Conservation (phyloP, 73 alveolate genomes). For the Tetrahymena thermophila region DNA sequence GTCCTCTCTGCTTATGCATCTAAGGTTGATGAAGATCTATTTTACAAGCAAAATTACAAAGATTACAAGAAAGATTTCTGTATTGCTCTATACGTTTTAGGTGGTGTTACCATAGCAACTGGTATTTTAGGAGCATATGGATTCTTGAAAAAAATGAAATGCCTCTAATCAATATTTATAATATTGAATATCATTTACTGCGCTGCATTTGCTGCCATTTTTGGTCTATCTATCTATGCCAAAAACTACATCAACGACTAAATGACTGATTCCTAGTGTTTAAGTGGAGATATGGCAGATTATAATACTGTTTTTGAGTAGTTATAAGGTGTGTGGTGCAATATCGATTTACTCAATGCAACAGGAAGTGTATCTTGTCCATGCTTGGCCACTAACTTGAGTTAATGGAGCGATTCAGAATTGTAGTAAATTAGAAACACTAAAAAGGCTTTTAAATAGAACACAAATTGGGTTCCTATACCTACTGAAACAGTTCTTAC, state of each 20-base stretch:
- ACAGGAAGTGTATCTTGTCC: neutral
- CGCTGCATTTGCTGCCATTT: neutral
- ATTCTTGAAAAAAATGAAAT: neutral
- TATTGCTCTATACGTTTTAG: neutral
- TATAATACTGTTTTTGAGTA: neutral
- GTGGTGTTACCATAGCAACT: neutral
- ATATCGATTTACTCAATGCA: neutral
- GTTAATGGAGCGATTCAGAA: neutral
- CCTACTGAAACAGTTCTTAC: neutral
- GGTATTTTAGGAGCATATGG: neutral
- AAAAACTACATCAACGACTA: neutral
- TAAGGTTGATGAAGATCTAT: neutral
- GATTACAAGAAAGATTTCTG: neutral
- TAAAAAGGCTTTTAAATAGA: neutral
- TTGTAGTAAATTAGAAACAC: neutral
- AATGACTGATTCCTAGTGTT: neutral
- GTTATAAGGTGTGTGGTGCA: neutral
- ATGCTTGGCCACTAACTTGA: neutral
- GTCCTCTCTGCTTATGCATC: neutral
- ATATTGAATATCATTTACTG: neutral
- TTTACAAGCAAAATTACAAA: neutral
- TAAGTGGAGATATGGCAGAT: neutral
- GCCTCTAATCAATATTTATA: neutral
- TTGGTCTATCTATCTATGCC: neutral
- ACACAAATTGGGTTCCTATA: neutral